Conservation (phyloP, 371 early-diverging fungal genomes). For the Mortierella sp. region DNA sequence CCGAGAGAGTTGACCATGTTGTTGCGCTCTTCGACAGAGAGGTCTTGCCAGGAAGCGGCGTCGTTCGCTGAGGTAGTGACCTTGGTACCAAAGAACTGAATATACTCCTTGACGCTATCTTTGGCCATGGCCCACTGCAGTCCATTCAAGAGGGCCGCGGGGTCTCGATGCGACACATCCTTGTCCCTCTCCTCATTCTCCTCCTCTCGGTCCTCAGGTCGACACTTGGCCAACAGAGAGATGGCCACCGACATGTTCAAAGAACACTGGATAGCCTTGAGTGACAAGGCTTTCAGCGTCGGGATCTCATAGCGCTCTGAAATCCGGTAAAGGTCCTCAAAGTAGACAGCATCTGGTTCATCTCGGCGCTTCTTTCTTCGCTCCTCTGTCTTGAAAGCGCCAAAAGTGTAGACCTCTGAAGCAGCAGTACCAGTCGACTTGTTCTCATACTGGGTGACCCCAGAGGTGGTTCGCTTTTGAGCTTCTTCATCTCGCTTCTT, state of each 20-base stretch:
- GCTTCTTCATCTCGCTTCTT: background rate
- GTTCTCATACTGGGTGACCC: background rate
- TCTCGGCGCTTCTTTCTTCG: background rate
- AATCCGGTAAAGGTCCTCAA: conserved; percentile 36
- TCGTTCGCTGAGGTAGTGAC: background rate
- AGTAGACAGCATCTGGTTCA: conserved; percentile 12
- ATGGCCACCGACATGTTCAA: conserved; percentile 40
- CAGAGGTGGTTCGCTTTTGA: background rate
- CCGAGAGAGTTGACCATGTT: conserved; percentile 20
- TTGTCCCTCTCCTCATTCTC: background rate
- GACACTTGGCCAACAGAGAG: conserved; percentile 23
- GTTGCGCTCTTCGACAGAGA: conserved; percentile 15
- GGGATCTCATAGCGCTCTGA: conserved; percentile 31
- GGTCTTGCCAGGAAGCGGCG: background rate
- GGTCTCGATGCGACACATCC: background rate
- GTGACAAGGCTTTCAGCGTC: conserved; percentile 16
- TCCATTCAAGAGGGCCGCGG: background rate
- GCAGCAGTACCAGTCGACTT: background rate
- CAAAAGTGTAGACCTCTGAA: background rate
- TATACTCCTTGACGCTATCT: conserved; percentile 35
- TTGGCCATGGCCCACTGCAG: conserved; percentile 17
- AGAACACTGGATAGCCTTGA: conserved; percentile 32
- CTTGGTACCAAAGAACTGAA: conserved; percentile 29
- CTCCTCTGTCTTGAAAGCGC: background rate
- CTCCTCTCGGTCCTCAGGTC: background rate